Evolutionary conservation across 2,329 filamentous ascomycete genomes (phyloP).

Genomic region (Penicillium sp.): DNA sequence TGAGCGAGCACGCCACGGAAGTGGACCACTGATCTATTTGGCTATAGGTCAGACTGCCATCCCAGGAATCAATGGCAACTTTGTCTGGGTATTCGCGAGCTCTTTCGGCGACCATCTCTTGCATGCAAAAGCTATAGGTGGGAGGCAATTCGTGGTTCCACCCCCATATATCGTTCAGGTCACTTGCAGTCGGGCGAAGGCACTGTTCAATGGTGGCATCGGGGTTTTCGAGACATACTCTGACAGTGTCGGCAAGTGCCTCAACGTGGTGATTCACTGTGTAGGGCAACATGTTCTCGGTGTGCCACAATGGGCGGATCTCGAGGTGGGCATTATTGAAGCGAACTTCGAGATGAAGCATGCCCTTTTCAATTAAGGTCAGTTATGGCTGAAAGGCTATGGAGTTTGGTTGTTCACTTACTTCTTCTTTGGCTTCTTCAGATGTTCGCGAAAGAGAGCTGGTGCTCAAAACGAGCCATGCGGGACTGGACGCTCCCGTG

Average conservation of each 20-base stretch:
- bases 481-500: neutral
- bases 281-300: constrained; percentile 42
- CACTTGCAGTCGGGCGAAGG: constrained; percentile 34
- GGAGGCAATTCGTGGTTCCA: constrained; percentile 49
- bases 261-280: constrained; percentile 45
- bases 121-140: constrained; percentile 46
- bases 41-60: constrained; percentile 30
- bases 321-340: constrained; percentile 30
- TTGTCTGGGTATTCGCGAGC: constrained; percentile 25
- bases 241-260: constrained; percentile 43
- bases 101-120: constrained; percentile 43
- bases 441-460: constrained; percentile 16
- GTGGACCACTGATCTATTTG: constrained; percentile 37
- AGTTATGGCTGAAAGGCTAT: neutral
- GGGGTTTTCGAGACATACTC: constrained; percentile 32
- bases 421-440: constrained; percentile 22
- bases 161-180: constrained; percentile 47
- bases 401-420: constrained; percentile 6
- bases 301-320: constrained; percentile 44
- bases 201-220: constrained; percentile 30
- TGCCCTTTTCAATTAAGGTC: constrained; percentile 21
- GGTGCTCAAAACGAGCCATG: constrained; percentile 26
- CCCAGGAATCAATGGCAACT: constrained; percentile 32
- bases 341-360: constrained; percentile 34
- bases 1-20: constrained; percentile 25